Base-by-base conservation (phyloP, 371 early-diverging fungal genomes). In the Dichotomocladium elegans region DNA sequence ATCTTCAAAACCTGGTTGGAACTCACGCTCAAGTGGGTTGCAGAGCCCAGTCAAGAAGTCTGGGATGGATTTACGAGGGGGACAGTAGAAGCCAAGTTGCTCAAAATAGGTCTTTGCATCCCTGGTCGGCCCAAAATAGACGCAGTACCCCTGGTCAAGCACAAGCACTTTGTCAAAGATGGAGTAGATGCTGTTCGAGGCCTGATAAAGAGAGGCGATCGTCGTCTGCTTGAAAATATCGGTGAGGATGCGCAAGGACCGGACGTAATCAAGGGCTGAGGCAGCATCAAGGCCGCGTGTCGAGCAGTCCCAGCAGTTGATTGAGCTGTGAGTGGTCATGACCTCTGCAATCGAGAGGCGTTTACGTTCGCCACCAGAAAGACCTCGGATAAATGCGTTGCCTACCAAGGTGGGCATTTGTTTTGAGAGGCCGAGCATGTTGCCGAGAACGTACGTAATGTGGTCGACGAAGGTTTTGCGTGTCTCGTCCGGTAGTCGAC, bases 221-320 rank as follows among this genome's bases (percentile, higher is more conserved):
- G 87, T 82, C 11, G 88, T 83, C 48, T 79, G 83, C 27, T 86
- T 70, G 26, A 77, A 53, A 7, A 82, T 60, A 50, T 86, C 80
- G 8, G 87, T 85, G 63, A 85, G 71, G 37, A 88, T 81, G 44
- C 87, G 78, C 1, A 91, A 66, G 4, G 85, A 81, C 28, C 82
- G 74, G 25, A 83, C 74, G 52, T 88, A 88, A 61, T 90, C 90
- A 0, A 90, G 74, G 14, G 96, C 93, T 17, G 90, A 92, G 30
- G 91, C 86, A 10, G 92, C 84, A 72, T 98, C 98, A 19, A 98
- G 74, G 51, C 96, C 95, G 55, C 88, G 84, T 1, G 92, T 92
- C 30, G 91, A 86, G 27, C 91, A 92, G 57, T 95, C 94, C 81
- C 92, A 87, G 58, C 90, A 80, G 51, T 88, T 83, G 55, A 92